Base-by-base conservation (phyloP, 2,329 filamentous ascomycete species). In the Sphaerostilbella broomeana region DNA sequence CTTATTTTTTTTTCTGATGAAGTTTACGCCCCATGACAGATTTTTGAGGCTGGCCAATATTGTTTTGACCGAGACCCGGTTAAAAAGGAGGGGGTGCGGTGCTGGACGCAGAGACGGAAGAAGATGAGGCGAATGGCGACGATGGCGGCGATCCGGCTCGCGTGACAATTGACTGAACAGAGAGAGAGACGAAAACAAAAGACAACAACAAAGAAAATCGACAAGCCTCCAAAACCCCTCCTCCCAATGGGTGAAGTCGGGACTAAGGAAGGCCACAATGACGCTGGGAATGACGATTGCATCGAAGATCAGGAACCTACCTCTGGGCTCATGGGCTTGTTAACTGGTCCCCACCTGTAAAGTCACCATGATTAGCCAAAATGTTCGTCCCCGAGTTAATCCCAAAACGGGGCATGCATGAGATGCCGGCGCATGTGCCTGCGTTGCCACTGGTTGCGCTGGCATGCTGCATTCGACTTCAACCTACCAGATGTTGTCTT, bases 291-390 rank as follows among this genome's bases (percentile, higher is more conserved):
- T 30, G 49, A 44, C 38, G 37, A 51, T 21, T 25, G 28, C 27
- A 27, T 21, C 31, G 33, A 33, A 33, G 21, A 42, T 42, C 28
- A 24, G 28, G 27, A 28, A 39, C 41, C 80, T 83, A 97, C 92
- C 66, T 97, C 89, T 56, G 88, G 79, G 53, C 79, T 82, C 92
- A 98, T 98, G 61, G 90, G 86, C 79, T 97, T 97, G 77, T 98
- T 98, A 54, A 98, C 92, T 41, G 92, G 90, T 58, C 92, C 92
- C 92, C 92, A 97, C 69, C 70, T 73, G 44, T 18, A 30, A 20
- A 21, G 19, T 18, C 19, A 26, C 18, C 20, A 20, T 37, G 38
- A 28, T 38, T 28, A 42, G 40, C 28, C 28, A 29, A 4, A n/a
- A n/a, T 26, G 10, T 19, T 9, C n/a, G n/a, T n/a, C n/a, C n/a